Evolutionary conservation across 768 basidiomycete genomes (phyloP).

Genomic region (Mycena galopus): DNA sequence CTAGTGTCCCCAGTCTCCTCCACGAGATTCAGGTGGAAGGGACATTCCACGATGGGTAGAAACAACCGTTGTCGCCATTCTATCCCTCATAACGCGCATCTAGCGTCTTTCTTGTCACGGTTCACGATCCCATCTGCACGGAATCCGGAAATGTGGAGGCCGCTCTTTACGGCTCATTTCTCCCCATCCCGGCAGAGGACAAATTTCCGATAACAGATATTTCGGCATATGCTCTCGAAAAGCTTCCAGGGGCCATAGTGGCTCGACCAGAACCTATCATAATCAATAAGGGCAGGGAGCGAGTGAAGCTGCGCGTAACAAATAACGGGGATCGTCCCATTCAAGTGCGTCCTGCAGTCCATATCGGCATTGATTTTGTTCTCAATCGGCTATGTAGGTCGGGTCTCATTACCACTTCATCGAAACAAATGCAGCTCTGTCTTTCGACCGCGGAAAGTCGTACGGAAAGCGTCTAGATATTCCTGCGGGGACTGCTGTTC

Average conservation of each 20-base stretch:
- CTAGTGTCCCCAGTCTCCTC: slow-evolving; percentile 79
- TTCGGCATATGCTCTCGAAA: slow-evolving; percentile 63
- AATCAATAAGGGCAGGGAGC: slow-evolving; percentile 81
- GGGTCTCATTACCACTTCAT: slow-evolving; percentile 97
- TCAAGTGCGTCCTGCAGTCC: slow-evolving; percentile 66
- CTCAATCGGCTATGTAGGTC: slow-evolving; percentile 61
- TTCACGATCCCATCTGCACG: slow-evolving; percentile 94
- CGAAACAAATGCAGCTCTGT: slow-evolving; percentile 86
- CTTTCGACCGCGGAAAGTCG: slow-evolving; percentile 85
- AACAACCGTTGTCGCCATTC: slow-evolving; percentile 5
- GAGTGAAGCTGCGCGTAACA: slow-evolving; percentile 80
- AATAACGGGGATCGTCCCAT: slow-evolving; percentile 96
- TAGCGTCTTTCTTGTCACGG: slow-evolving; percentile 95
- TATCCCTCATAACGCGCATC: slow-evolving; percentile 15
- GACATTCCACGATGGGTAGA: slow-evolving; percentile 88
- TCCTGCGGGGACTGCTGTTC: slow-evolving; percentile 92
- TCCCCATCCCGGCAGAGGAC: slow-evolving; percentile 79
- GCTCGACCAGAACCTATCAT: slow-evolving; percentile 73
- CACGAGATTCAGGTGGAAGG: slow-evolving; percentile 96
- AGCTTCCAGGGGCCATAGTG: slow-evolving; percentile 83
- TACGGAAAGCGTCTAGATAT: slow-evolving; percentile 94
- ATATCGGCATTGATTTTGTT: slow-evolving; percentile 12
- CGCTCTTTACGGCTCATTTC: slow-evolving; percentile 96
- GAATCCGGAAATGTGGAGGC: slow-evolving; percentile 80
- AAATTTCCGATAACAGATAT: slow-evolving; percentile 72